Evolutionary conservation across 208 protist species (phyloP).

Genomic region (Spongospora subterranea): DNA sequence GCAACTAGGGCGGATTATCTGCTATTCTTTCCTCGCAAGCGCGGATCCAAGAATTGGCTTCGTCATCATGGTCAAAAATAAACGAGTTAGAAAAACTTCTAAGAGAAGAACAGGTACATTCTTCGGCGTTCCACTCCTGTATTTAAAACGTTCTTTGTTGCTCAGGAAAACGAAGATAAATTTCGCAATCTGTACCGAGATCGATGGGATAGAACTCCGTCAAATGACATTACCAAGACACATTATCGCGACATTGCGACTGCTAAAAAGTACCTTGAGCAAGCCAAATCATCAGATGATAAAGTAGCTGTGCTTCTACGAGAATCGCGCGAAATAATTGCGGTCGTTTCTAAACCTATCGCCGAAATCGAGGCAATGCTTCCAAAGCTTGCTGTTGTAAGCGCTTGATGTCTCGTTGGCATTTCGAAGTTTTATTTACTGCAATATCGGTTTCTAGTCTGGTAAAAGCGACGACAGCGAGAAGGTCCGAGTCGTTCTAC

Average conservation of each 20-base stretch:
- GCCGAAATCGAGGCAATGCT: not conserved
- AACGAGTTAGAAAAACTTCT: not conserved
- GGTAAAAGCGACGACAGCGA: not conserved
- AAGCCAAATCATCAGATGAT: not conserved
- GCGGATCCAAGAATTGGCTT: not conserved
- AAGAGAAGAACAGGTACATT: not conserved
- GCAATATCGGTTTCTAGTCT: not conserved
- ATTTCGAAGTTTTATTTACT: not conserved
- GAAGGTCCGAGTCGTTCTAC: not conserved
- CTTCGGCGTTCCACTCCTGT: not conserved
- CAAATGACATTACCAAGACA: not conserved
- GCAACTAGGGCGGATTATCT: not conserved
- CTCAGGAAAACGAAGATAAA: constrained; percentile 12
- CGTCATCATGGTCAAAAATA: not conserved
- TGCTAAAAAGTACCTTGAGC: not conserved
- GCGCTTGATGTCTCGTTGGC: not conserved
- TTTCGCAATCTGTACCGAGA: not conserved
- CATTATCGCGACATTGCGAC: not conserved
- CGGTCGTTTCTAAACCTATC: not conserved
- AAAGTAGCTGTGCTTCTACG: not conserved
- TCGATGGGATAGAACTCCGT: constrained; percentile 1
- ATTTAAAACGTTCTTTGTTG: not conserved
- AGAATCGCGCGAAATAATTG: not conserved
- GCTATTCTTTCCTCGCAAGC: not conserved
- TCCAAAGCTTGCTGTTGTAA: not conserved